Percentiles rank a stretch among this genome's conserved stretches.
phyloP scores from a whole-genome alignment of 2,329 filamentous ascomycete species.

The Diplodia corticola region DNA sequence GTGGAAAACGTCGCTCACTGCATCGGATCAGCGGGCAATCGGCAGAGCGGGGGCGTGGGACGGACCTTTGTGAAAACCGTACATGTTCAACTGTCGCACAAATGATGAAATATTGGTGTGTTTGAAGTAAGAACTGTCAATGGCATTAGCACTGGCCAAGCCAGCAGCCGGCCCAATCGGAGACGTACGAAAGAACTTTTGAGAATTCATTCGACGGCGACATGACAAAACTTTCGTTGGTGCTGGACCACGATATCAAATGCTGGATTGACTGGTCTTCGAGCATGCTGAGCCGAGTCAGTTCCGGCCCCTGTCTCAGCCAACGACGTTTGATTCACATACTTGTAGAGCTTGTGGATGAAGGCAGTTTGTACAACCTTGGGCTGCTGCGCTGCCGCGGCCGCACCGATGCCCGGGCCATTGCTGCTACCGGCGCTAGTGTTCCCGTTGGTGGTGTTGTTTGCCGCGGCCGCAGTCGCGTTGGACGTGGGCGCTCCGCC shows the following conservation, averaged over 20 bases:
- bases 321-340: constrained; percentile 39
- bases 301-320: constrained; percentile 25
- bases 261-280: constrained; percentile 92
- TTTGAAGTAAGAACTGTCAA: constrained; percentile 89
- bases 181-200: constrained; percentile 88
- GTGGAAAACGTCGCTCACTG: constrained; percentile 98
- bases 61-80: constrained; percentile 96
- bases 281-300: constrained; percentile 71
- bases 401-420: constrained; percentile 55
- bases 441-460: constrained; percentile 34
- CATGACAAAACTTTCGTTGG: constrained; percentile 98
- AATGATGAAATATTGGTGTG: constrained; percentile 99
- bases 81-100: constrained; percentile 98
- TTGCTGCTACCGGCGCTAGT: constrained; percentile 45
- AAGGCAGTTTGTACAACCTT: constrained; percentile 99
- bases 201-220: constrained; percentile 96
- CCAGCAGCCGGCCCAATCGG: constrained; percentile 28
- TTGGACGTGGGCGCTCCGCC: constrained; percentile 32
- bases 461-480: constrained; percentile 30
- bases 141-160: not conserved
- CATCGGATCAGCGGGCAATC: constrained; percentile 15
- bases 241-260: constrained; percentile 92
- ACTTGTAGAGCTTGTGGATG: constrained; percentile 99
- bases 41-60: not conserved
- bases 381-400: constrained; percentile 81